Evolutionary conservation across 441 rosid species (phyloP).

Genomic region (Bocquillonia castaneifolia): DNA sequence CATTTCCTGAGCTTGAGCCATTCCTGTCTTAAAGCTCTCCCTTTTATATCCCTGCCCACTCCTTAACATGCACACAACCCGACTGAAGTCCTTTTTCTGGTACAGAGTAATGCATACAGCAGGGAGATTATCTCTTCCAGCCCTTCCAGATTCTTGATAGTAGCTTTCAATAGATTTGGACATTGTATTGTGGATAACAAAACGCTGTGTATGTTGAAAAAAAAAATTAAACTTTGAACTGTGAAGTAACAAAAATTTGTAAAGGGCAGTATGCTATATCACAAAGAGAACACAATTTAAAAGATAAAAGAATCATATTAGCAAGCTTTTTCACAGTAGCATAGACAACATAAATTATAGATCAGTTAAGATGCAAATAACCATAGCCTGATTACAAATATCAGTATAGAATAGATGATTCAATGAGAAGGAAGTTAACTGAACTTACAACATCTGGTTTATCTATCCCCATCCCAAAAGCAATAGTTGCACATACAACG

Average conservation of each 20-base stretch:
- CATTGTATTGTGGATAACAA: slow-evolving; percentile 83
- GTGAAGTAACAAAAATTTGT: neutral
- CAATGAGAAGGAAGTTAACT: slow-evolving; percentile 14
- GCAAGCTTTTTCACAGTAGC: neutral
- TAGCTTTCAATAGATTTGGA: slow-evolving; percentile 93
- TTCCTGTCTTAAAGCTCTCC: slow-evolving; percentile 71
- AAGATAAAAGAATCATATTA: neutral
- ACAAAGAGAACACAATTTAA: neutral
- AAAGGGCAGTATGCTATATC: neutral
- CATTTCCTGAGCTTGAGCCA: slow-evolving; percentile 92
- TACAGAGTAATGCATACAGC: slow-evolving; percentile 71
- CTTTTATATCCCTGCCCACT: slow-evolving; percentile 66
- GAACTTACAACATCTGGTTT: slow-evolving; percentile 87
- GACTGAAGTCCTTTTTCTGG: slow-evolving; percentile 94
- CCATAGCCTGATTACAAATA: slow-evolving; percentile 11
- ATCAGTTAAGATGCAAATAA: slow-evolving; percentile 6
- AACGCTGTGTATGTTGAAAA: slow-evolving; percentile 46
- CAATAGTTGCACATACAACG: slow-evolving; percentile 86
- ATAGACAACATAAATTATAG: neutral
- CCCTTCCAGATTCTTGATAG: slow-evolving; percentile 96
- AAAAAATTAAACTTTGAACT: neutral
- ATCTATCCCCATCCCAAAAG: slow-evolving; percentile 99
- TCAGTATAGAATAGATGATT: neutral
- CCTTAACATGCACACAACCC: slow-evolving; percentile 88
- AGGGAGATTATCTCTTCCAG: slow-evolving; percentile 75